These are phyloP conservation scores for Hanseniaspora lachancei DNA, from an alignment of 805 yeast genomes.

Conservation along the genomic window DNA sequence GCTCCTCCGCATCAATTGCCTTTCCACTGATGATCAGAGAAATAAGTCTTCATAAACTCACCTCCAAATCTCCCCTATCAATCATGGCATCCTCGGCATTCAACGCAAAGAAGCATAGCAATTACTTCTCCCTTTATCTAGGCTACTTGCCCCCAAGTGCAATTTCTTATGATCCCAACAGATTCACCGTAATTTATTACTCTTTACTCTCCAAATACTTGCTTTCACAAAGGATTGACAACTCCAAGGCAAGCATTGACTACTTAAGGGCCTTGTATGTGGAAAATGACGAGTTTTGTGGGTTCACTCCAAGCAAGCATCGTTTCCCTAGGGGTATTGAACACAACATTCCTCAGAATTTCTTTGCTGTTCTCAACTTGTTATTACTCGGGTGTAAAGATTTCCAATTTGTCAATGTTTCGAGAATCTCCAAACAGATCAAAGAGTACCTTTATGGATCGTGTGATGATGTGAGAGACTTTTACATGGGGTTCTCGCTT, in stretches of 20 bases:
- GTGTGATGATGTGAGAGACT: constrained; percentile 8
- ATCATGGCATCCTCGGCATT: not conserved
- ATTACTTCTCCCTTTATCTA: not conserved
- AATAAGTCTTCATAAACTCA: not conserved
- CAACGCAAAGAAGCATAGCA: not conserved
- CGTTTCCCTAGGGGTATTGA: not conserved
- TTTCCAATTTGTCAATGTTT: not conserved
- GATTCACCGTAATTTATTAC: constrained; percentile 3
- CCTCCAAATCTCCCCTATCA: not conserved
- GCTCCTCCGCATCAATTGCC: not conserved
- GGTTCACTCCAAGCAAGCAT: constrained; percentile 1
- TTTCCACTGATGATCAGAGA: not conserved
- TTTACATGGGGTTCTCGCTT: not conserved
- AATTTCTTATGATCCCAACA: constrained; percentile 3
- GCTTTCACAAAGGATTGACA: not conserved
- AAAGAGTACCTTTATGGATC: not conserved
- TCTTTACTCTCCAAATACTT: not conserved
- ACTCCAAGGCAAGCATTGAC: not conserved
- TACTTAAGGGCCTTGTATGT: not conserved
- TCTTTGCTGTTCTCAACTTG: constrained; percentile 4
- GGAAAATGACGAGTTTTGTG: not conserved
- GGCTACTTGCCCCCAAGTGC: not conserved
- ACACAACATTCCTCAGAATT: constrained; percentile 2
- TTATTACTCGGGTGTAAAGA: not conserved
- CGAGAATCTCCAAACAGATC: not conserved